These are phyloP conservation scores for Tylopilus intermedius DNA, from an alignment of 768 basidiomycete genomes.

Conservation along the genomic window DNA sequence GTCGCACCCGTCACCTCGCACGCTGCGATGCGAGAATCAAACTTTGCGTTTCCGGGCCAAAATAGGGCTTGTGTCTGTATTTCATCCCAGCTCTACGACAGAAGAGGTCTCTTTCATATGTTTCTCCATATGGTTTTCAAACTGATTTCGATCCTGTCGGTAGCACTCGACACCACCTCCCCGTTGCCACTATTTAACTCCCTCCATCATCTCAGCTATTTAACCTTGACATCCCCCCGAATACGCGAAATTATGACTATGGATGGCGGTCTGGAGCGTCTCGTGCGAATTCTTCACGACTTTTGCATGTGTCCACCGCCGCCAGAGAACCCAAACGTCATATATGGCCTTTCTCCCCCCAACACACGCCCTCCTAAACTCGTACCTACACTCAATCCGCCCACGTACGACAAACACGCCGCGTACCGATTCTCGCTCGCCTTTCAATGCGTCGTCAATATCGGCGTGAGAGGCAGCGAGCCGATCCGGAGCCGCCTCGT, in stretches of 20 bases:
- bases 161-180: constrained; percentile 52
- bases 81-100: constrained; percentile 89
- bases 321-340: constrained; percentile 67
- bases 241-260: constrained; percentile 98
- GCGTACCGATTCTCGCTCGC: constrained; percentile 89
- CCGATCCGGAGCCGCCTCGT: constrained; percentile 88
- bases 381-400: constrained; percentile 60
- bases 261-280: constrained; percentile 95
- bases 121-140: constrained; percentile 1
- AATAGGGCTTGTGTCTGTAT: constrained; percentile 95
- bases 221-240: constrained; percentile 94
- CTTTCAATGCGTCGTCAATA: constrained; percentile 95
- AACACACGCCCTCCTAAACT: constrained; percentile 51
- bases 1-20: constrained; percentile 16
- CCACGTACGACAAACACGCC: constrained; percentile 72
- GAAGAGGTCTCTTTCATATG: constrained; percentile 62
- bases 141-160: constrained; percentile 5
- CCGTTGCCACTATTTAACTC: constrained; percentile 83
- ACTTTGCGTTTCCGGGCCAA: constrained; percentile 91
- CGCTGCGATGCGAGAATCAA: constrained; percentile 80
- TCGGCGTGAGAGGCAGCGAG: constrained; percentile 93
- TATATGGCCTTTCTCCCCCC: constrained; percentile 76
- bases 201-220: constrained; percentile 90
- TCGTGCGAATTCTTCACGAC: constrained; percentile 87
- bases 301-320: constrained; percentile 81